phyloP scores from a whole-genome alignment of 108 stramenopile species.

The Cyclotella sp. region DNA sequence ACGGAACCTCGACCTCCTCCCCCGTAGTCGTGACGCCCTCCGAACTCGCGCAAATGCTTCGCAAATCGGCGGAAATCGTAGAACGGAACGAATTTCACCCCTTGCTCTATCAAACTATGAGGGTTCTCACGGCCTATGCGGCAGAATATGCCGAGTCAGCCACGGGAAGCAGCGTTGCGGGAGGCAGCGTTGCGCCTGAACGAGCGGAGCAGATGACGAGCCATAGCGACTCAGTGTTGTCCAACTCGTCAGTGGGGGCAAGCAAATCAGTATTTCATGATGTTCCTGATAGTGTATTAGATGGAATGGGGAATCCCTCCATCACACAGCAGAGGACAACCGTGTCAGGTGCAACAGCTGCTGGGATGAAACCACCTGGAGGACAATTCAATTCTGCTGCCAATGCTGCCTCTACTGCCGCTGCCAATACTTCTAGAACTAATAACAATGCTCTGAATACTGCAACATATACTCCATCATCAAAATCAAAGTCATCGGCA shows the following conservation, averaged over 20 bases:
- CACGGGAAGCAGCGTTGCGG: neutral
- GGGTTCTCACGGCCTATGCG: slow-evolving; percentile 45
- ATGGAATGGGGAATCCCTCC: neutral
- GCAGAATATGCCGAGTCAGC: slow-evolving; percentile 49
- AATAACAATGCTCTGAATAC: too few species aligned
- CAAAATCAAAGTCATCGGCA: slow-evolving; percentile 6
- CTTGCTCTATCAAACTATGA: slow-evolving; percentile 67
- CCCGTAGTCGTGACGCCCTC: slow-evolving; percentile 16
- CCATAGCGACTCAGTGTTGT: too few species aligned
- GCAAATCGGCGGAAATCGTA: slow-evolving; percentile 70
- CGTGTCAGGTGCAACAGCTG: too few species aligned
- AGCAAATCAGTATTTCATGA: slow-evolving; percentile 44
- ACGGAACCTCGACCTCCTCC: too few species aligned
- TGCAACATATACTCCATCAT: neutral
- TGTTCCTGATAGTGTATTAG: slow-evolving; percentile 39
- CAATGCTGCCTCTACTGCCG: slow-evolving; percentile 33
- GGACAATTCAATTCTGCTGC: slow-evolving; percentile 5
- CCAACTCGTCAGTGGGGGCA: too few species aligned
- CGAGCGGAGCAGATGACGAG: slow-evolving; percentile 14
- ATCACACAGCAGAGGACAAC: neutral
- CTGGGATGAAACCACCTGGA: too few species aligned
- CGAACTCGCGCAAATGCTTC: slow-evolving; percentile 62
- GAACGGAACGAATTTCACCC: slow-evolving; percentile 69
- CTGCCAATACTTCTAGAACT: too few species aligned
- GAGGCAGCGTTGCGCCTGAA: neutral